Base-by-base conservation (phyloP, 2,329 filamentous ascomycete genomes). In the Onygenales sp. region DNA sequence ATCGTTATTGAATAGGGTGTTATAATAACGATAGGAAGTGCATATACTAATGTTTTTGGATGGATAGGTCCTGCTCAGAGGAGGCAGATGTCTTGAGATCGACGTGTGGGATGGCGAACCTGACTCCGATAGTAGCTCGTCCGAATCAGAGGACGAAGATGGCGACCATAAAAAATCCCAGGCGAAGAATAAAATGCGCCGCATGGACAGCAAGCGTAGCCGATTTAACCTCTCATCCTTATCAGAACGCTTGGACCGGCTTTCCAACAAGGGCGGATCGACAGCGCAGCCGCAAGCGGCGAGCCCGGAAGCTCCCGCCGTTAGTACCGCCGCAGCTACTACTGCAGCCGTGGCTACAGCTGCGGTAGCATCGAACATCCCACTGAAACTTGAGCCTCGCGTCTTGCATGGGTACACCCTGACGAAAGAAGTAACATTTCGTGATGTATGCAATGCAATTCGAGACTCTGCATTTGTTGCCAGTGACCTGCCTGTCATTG, bases 31-130 rank as follows among this genome's bases (percentile, higher is more conserved):
- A 27, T 27, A 27, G 21, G 21, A 27, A 27, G 32, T 56, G 6
- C 5, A 36, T 11, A 6, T 35, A 17, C 41, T 51, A 44, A 45
- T 43, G 39, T 46, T 3, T 14, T 11, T 27, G 33, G n/a, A 11
- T 44, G n/a, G 9, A 13, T 61, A 88, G 79, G 85, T 87, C 10
- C 81, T 96, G 10, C 75, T 81, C 38, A 79, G 83, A 50, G 87
- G 88, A 47, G 95, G 91, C 64, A 83, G 91, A 57, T 96, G 90
- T 64, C 89, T 96, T 46, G 91, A 96, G 68, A 93, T 96, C 53
- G 92, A 96, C 64, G 89, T 96, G 2, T 95, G 91, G 87, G 88
- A 96, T 68, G 88, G 89, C 10, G 76, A 79, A 43, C 71, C 72
- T 7, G 72, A 68, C 17, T 69, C 71, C 1, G 64, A 67, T 11